A percentile compares a stretch with the other conserved stretches of the same genome.
Evolutionary conservation across 345 rosid genomes (phyloP).

Genomic region (Raphanus sativus): DNA sequence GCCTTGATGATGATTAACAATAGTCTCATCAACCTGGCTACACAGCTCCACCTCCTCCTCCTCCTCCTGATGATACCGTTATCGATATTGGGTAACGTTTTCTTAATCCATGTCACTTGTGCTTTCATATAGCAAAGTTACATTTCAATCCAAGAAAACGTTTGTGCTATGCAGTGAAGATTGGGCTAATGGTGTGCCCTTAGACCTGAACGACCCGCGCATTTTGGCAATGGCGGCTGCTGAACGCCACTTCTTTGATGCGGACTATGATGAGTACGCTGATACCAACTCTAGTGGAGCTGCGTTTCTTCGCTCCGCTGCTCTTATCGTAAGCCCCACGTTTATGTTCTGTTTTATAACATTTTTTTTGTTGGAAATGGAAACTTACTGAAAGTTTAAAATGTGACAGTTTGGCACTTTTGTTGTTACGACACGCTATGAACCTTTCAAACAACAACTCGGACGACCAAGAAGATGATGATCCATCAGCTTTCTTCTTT

Average conservation of each 20-base stretch:
- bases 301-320: conserved; percentile 95
- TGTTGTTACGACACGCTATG: conserved; percentile 80
- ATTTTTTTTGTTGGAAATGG: not conserved
- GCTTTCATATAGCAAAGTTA: not conserved
- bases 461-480: conserved; percentile 58
- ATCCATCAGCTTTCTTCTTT: conserved; percentile 80
- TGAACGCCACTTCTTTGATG: conserved; percentile 82
- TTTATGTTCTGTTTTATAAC: not conserved
- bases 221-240: conserved; percentile 89
- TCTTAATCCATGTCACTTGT: not conserved
- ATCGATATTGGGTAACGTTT: conserved; percentile 69
- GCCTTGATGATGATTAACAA: conserved; percentile 13
- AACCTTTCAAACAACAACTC: conserved; percentile 62
- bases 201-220: conserved; percentile 83
- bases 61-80: conserved; percentile 59
- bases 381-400: conserved; percentile 9
- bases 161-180: conserved; percentile 53
- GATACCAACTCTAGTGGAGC: conserved; percentile 86
- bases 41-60: conserved; percentile 68
- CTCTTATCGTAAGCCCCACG: conserved; percentile 65
- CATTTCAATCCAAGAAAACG: not conserved
- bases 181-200: conserved; percentile 68
- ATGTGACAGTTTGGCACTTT: conserved; percentile 84
- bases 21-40: conserved; percentile 87
- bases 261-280: conserved; percentile 81